Evolutionary conservation across 192 early-diverging fungal species (phyloP).

Genomic region (Backusella parvicylindrica): DNA sequence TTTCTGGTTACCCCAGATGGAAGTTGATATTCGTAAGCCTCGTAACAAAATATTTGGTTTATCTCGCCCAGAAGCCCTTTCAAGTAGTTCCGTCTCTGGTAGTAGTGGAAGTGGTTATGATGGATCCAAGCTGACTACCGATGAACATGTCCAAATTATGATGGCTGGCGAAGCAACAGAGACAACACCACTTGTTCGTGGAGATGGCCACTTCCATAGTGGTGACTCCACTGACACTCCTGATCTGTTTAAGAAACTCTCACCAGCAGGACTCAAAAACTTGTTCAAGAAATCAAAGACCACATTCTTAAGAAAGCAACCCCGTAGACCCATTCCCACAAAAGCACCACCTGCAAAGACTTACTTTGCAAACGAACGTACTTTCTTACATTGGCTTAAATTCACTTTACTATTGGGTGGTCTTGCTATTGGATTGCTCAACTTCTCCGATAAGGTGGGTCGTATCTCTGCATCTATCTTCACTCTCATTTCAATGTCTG

Average conservation of each 20-base stretch:
- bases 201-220: not conserved
- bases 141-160: slow-evolving; percentile 34
- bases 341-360: slow-evolving; percentile 79
- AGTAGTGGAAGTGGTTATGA: slow-evolving; percentile 40
- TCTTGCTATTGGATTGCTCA: slow-evolving; percentile 70
- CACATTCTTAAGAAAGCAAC: slow-evolving; percentile 1
- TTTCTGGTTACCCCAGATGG: slow-evolving; percentile 96
- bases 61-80: slow-evolving; percentile 38
- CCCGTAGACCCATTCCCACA: slow-evolving; percentile 55
- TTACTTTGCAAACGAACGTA: slow-evolving; percentile 93
- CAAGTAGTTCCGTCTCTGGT: slow-evolving; percentile 16
- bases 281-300: slow-evolving; percentile 33
- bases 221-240: not conserved
- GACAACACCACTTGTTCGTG: slow-evolving; percentile 24
- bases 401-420: slow-evolving; percentile 71
- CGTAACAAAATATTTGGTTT: slow-evolving; percentile 49
- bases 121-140: slow-evolving; percentile 31
- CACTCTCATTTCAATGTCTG: slow-evolving; percentile 64
- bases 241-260: slow-evolving; percentile 23
- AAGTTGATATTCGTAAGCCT: slow-evolving; percentile 87
- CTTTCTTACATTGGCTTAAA: slow-evolving; percentile 86
- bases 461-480: slow-evolving; percentile 67
- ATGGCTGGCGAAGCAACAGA: slow-evolving; percentile 14
- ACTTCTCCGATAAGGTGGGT: slow-evolving; percentile 76
- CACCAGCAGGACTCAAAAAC: slow-evolving; percentile 28